Base-by-base conservation (phyloP, 768 basidiomycete species). In the Psilocybe cubensis region DNA sequence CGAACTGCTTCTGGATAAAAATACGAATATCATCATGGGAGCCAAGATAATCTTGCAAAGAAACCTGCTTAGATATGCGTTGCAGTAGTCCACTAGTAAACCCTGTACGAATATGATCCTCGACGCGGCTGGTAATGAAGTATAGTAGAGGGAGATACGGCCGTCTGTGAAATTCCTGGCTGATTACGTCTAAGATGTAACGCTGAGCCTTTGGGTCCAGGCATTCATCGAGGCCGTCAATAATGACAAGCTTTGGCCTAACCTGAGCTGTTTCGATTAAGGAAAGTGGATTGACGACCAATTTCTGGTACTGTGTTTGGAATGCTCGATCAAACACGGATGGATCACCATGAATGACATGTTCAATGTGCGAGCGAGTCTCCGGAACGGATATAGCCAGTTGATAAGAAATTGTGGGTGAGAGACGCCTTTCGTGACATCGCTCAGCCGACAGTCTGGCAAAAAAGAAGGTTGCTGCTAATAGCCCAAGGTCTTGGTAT, bases 151-250 rank as follows among this genome's bases (percentile, higher is more conserved):
- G 59, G 3, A 54, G 28, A 4, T 9, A 41, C 11, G 7, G 8
- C 8, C 18, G 17, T 7, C 51, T 25, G 29, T 56, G 38, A 12
- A 56, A 38, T 38, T 52, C 50, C 18, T 50, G 21, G 21, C 18
- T 38, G 0, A 63, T 47, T 9, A 53, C 27, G n/a, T 54, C 47
- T 17, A 61, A 35, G 17, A 63, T 43, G 29, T 54, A 53, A 3
- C 50, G 20, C n/a, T 63, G 63, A 17, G 41, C 49, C 11, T 50
- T 49, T 6, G 40, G 40, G n/a, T 58, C 57, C 3, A 45, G 20
- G 31, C 63, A 63, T 44, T 63, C 63, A 21, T 63, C 59, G 0
- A 63, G 45, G 3, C 57, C 59, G 24, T 63, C 63, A 18, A 65
- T 59, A 10, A 65, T 43, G 28, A 63, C 11, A 4, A 63, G 50